A percentile compares a stretch with the other conserved stretches of the same genome.
Evolutionary conservation across 371 early-diverging fungal genomes (phyloP).

Genomic region (Mortierella sp.): DNA sequence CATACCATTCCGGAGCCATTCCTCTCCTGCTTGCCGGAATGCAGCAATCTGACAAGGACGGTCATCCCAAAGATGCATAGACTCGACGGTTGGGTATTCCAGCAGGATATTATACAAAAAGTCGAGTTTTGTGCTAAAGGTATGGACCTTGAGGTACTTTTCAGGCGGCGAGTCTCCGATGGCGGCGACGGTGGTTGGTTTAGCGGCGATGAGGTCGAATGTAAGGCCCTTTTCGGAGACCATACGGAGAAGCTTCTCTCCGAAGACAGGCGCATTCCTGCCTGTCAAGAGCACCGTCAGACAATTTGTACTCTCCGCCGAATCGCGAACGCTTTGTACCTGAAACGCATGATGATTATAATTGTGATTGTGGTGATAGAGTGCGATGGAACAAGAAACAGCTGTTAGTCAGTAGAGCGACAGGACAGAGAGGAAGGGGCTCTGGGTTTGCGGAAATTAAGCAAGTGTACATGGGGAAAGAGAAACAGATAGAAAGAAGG

Average conservation of each 20-base stretch:
- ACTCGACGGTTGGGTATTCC: conserved; percentile 33
- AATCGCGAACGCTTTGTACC: conserved; percentile 35
- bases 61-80: conserved; percentile 50
- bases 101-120: conserved; percentile 45
- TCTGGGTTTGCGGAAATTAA: no score
- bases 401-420: no score
- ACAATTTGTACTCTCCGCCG: conserved; percentile 34
- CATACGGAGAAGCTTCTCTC: conserved; percentile 35
- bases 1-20: conserved; percentile 41
- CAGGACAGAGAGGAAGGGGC: no score
- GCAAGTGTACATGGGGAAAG: no score
- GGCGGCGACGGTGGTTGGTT: conserved; percentile 47
- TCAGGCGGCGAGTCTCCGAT: conserved; percentile 17
- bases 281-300: conserved; percentile 47
- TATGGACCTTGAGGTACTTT: conserved; percentile 43
- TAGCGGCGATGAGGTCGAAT: conserved; percentile 48
- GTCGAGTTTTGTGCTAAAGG: conserved; percentile 51
- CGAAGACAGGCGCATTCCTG: conserved; percentile 45
- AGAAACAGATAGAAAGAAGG: no score
- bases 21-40: conserved; percentile 44
- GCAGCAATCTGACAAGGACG: conserved; percentile 43
- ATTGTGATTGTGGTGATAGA: no score
- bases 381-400: not conserved
- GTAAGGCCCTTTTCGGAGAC: conserved; percentile 26
- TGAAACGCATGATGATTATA: conserved; percentile 1